Conservation (phyloP, 106 monocot genomes). For the Ottelia alismoides region DNA sequence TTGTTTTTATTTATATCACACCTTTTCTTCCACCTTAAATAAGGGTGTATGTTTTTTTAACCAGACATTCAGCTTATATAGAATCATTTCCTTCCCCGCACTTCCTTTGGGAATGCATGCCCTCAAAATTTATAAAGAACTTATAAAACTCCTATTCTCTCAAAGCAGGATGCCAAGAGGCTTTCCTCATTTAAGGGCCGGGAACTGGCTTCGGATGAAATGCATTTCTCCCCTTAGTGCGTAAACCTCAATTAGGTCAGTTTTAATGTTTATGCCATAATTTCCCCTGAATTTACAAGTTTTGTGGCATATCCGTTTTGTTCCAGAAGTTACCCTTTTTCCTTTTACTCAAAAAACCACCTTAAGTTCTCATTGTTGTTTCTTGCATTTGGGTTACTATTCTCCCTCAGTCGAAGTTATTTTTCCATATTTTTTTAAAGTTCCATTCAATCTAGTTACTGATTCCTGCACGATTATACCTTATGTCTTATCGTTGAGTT, state of each 20-base stretch:
- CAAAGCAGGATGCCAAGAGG: constrained; percentile 86
- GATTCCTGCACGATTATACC: too few species aligned
- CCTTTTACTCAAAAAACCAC: too few species aligned
- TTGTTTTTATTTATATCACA: constrained; percentile 2
- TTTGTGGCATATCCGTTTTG: constrained; percentile 2
- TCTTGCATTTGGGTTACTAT: too few species aligned
- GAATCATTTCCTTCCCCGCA: constrained; percentile 33
- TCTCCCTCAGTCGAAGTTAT: too few species aligned
- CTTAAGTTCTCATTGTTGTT: too few species aligned
- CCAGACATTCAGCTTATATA: too few species aligned
- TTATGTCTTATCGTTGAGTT: too few species aligned
- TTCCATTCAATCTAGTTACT: too few species aligned
- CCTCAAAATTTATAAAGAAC: constrained; percentile 19
- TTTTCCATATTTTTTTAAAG: too few species aligned
- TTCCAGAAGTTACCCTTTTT: too few species aligned
- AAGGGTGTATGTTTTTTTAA: constrained; percentile 15
- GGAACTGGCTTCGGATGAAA: constrained; percentile 86
- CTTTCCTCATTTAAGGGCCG: constrained; percentile 69
- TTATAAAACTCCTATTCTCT: constrained; percentile 75
- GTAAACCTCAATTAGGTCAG: constrained; percentile 93
- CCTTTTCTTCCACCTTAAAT: constrained; percentile 2
- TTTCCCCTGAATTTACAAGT: constrained; percentile 21
- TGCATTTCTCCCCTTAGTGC: constrained; percentile 53
- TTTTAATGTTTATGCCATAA: constrained; percentile 67
- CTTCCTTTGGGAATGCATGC: constrained; percentile 50